phyloP scores from a whole-genome alignment of 352 stramenopile species.

The Peronosclerospora sorghi region DNA sequence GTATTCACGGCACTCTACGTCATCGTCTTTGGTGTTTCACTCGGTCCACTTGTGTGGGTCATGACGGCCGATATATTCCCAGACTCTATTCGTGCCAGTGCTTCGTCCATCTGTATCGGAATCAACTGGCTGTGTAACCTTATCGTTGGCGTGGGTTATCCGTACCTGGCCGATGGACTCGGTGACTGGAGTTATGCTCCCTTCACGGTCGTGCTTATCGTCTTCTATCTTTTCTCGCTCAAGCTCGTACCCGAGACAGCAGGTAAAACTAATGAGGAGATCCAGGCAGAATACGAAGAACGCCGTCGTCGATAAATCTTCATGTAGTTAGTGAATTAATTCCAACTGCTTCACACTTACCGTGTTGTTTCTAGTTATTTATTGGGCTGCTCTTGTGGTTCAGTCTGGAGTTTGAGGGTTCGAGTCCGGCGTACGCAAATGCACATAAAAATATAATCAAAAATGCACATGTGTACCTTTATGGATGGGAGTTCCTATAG shows the following conservation, averaged over 20 bases:
- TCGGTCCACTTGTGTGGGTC: slow-evolving; percentile 3
- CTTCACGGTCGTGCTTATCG: slow-evolving; percentile 25
- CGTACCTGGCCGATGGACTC: slow-evolving; percentile 23
- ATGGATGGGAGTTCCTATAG: too few species aligned
- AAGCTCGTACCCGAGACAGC: slow-evolving; percentile 39
- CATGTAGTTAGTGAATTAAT: too few species aligned
- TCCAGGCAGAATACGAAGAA: slow-evolving; percentile 33
- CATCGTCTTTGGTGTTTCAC: slow-evolving; percentile 14
- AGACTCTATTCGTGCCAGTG: slow-evolving; percentile 21
- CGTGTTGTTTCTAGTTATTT: too few species aligned
- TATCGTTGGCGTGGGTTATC: slow-evolving; percentile 30
- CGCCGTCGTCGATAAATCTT: slow-evolving; percentile 4
- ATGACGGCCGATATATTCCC: slow-evolving; percentile 7
- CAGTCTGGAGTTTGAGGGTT: too few species aligned
- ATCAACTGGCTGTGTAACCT: slow-evolving; percentile 37
- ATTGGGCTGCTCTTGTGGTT: too few species aligned
- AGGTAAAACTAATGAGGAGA: slow-evolving; percentile 45
- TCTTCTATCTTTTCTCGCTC: slow-evolving; percentile 32
- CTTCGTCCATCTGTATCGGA: slow-evolving; percentile 27
- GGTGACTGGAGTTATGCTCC: slow-evolving; percentile 28
- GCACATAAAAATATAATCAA: too few species aligned
- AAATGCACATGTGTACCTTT: too few species aligned
- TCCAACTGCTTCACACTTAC: too few species aligned
- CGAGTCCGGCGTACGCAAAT: too few species aligned
- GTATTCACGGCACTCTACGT: slow-evolving; percentile 36